Evolutionary conservation across 805 yeast genomes (phyloP), one percentile per base, ranked within the genome.

Genomic region (Priceomyces castillae): DNA sequence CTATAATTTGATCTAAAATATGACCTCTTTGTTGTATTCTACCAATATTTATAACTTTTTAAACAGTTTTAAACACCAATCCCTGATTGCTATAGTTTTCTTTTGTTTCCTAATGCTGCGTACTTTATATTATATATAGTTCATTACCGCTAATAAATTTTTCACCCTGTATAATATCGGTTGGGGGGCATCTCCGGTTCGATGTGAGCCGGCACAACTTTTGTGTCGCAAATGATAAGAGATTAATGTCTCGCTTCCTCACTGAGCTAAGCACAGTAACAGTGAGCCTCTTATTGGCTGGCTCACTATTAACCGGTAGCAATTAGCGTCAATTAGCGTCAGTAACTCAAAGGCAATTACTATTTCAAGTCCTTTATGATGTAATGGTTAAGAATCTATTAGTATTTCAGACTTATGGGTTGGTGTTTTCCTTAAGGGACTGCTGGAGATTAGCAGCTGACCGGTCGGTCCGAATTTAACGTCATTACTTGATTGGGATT

Each of bases 161-260:
- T 38, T 38, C 23, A 30, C 16, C 30, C 30, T 18, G 30, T 14
- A 20, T 22, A 30, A 10, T 17, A 12, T 26, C 40, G 30, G 25
- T 9, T 9, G 25, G 25, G 38, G 25, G 31, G n/a, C 46, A 26
- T 26, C 33, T 22, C 48, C 62, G 62, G 62, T 58, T 50, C 58
- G 50, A 43, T 50, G 62, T 58, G 54, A 53, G 62, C 62, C 62
- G 62, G 61, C 12, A 10, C 31, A n/a, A 18, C 28, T 39, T 38
- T 39, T 43, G 46, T 39, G 46, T 34, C 31, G 12, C 30, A 26
- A 10, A 33, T 16, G 36, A 33, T 33, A 33, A 33, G 36, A 33
- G 36, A 33, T 33, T 11, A 33, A 11, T 7, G 5, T 28, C 31
- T 10, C 31, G 31, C 4, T n/a, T n/a, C n/a, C n/a, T n/a, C n/a